Percentiles rank a stretch among this genome's conserved stretches.
Conservation (phyloP, 345 rosid genomes). For the Ceriops zippeliana region DNA sequence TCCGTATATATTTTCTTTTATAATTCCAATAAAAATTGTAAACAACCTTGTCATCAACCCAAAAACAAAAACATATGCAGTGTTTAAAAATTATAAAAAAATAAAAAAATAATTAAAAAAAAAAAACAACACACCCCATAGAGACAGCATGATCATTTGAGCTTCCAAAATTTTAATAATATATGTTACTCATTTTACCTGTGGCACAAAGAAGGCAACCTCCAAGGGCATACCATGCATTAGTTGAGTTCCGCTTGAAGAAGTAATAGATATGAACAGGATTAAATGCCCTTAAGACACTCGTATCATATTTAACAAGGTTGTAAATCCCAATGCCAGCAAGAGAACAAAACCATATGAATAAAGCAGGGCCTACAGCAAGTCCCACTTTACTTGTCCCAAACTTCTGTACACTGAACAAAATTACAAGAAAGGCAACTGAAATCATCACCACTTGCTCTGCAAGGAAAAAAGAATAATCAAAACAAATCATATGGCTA, state of each 20-base stretch:
- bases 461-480: constrained; percentile 39
- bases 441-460: constrained; percentile 92
- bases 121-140: not conserved
- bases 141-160: too few species aligned
- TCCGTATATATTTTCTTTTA: too few species aligned
- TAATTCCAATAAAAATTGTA: too few species aligned
- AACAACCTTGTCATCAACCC: too few species aligned
- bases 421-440: constrained; percentile 78
- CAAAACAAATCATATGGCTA: constrained; percentile 19
- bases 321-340: constrained; percentile 88
- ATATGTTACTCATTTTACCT: constrained; percentile 41
- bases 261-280: constrained; percentile 82
- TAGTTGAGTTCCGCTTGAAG: constrained; percentile 79
- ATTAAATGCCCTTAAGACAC: constrained; percentile 84
- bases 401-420: constrained; percentile 94
- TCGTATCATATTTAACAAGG: constrained; percentile 66
- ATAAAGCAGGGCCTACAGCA: constrained; percentile 88
- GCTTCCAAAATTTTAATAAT: too few species aligned
- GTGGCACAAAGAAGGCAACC: constrained; percentile 99
- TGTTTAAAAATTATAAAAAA: too few species aligned
- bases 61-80: too few species aligned
- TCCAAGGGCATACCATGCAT: constrained; percentile 95
- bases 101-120: too few species aligned
- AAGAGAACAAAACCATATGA: constrained; percentile 93
- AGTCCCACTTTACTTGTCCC: constrained; percentile 99